Percentiles rank a stretch among this genome's conserved stretches.
These are phyloP conservation scores for Verbena officinalis DNA, from an alignment of 257 asterid genomes.

Conservation along the genomic window DNA sequence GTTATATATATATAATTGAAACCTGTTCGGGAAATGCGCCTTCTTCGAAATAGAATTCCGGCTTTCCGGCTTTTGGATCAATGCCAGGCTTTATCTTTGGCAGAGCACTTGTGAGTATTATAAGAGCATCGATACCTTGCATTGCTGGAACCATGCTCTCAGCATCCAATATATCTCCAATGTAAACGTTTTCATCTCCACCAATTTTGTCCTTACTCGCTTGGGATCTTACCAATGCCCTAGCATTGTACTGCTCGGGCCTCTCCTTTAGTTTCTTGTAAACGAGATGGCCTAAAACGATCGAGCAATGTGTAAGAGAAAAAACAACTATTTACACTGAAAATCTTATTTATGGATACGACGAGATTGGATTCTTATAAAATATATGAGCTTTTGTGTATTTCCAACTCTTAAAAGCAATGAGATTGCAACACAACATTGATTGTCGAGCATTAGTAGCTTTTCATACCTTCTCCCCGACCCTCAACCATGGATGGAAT, in stretches of 20 bases:
- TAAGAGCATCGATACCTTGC: conserved; percentile 75
- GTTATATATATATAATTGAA: not conserved
- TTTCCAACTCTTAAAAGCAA: too few species aligned
- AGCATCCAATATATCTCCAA: conserved; percentile 67
- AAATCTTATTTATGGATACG: too few species aligned
- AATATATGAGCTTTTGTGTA: too few species aligned
- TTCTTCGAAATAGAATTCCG: conserved; percentile 87
- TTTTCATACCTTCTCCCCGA: too few species aligned
- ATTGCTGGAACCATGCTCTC: conserved; percentile 66
- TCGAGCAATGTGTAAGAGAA: conserved; percentile 2
- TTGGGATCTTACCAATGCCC: conserved; percentile 80
- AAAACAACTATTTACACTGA: too few species aligned
- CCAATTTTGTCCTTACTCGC: conserved; percentile 88
- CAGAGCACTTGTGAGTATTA: conserved; percentile 89
- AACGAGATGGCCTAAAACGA: conserved; percentile 71
- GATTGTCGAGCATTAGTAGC: too few species aligned
- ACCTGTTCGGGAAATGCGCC: conserved; percentile 88
- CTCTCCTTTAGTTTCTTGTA: conserved; percentile 87
- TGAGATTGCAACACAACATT: too few species aligned
- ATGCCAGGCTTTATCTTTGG: conserved; percentile 93
- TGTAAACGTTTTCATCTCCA: conserved; percentile 73
- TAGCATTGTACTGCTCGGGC: conserved; percentile 50
- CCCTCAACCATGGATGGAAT: too few species aligned
- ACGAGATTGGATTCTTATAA: too few species aligned
- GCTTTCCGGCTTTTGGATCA: conserved; percentile 85